Conservation (phyloP, 768 basidiomycete species). For the Calocybe gangraenosa region DNA sequence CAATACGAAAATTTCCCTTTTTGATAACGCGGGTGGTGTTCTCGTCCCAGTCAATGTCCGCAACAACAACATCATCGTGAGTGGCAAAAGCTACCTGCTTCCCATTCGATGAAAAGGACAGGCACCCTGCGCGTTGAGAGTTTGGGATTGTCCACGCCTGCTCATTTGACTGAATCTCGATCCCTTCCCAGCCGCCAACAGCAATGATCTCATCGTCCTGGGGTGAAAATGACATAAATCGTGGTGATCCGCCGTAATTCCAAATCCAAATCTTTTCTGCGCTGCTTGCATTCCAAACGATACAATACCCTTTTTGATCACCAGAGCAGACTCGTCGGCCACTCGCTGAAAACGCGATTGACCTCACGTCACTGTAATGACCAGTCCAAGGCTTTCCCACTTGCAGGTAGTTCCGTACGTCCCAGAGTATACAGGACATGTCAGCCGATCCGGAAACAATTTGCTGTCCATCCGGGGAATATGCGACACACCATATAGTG, state of each 20-base stretch:
- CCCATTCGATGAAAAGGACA: no score
- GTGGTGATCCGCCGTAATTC: background rate
- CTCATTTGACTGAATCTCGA: no score
- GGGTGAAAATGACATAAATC: background rate
- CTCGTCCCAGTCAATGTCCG: no score
- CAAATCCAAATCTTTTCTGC: background rate
- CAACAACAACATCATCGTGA: no score
- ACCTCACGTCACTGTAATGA: background rate
- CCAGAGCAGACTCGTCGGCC: no score
- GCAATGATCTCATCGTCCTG: no score
- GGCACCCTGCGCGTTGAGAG: no score
- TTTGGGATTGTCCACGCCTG: no score
- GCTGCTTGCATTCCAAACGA: background rate
- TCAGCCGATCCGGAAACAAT: background rate
- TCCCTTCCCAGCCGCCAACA: no score
- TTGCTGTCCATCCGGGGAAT: background rate
- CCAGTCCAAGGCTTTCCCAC: conserved; percentile 1
- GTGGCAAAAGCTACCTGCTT: no score
- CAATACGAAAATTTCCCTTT: no score
- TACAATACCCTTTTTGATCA: background rate
- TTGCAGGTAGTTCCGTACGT: conserved; percentile 8
- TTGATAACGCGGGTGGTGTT: no score
- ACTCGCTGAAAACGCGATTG: conserved; percentile 15
- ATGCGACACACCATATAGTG: background rate
- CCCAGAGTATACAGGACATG: conserved; percentile 13